These are phyloP conservation scores for Litsea cubeba DNA, from an alignment of 164 flowering plant species.

Conservation along the genomic window DNA sequence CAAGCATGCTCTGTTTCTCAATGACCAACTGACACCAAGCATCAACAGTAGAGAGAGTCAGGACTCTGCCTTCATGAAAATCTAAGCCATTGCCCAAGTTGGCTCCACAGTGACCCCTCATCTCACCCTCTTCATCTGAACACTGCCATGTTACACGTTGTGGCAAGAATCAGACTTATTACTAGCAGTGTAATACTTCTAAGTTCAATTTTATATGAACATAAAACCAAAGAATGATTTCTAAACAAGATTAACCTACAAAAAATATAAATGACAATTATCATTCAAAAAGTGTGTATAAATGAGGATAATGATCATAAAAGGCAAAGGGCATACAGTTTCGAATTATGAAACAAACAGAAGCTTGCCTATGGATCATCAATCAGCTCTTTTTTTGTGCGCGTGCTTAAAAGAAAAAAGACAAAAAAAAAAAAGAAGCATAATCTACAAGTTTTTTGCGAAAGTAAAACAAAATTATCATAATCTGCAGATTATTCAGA, in stretches of 20 bases:
- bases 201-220: background rate
- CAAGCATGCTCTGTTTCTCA: constrained; percentile 43
- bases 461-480: too few species aligned
- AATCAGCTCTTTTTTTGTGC: too few species aligned
- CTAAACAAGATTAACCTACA: background rate
- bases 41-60: constrained; percentile 39
- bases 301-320: too few species aligned
- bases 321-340: too few species aligned
- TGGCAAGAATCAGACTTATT: background rate
- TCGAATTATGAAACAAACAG: too few species aligned
- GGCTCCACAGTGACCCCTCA: constrained; percentile 23
- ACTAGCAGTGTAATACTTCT: background rate
- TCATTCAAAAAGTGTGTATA: too few species aligned
- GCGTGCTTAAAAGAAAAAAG: too few species aligned
- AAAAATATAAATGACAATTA: background rate
- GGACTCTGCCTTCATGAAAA: constrained; percentile 21
- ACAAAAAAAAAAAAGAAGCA: too few species aligned
- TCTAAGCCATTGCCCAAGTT: constrained; percentile 16
- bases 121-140: constrained; percentile 59
- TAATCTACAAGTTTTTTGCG: too few species aligned
- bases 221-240: background rate
- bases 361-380: too few species aligned
- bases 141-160: constrained; percentile 27
- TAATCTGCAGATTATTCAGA: too few species aligned
- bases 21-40: constrained; percentile 43